A percentile compares a stretch with the other conserved stretches of the same genome.
Evolutionary conservation across 306 rosid genomes (phyloP).

Genomic region (Calophaca sinica): DNA sequence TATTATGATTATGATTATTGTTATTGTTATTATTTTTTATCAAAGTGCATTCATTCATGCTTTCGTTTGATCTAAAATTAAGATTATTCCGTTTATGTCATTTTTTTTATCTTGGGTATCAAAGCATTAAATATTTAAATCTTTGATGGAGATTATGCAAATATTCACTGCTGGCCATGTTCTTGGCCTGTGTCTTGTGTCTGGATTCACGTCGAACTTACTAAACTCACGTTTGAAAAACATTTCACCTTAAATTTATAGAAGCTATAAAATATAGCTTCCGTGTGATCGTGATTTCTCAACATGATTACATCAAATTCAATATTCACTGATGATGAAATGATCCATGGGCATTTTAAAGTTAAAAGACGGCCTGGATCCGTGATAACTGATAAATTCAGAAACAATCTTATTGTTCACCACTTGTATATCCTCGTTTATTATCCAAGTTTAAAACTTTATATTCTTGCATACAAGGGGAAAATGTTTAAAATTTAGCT

Average conservation of each 20-base stretch:
- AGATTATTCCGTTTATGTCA: constrained; percentile 37
- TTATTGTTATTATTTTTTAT: not conserved
- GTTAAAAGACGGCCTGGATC: not conserved
- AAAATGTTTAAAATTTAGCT: not conserved
- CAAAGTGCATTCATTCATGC: not conserved
- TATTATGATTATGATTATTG: too few species aligned
- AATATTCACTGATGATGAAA: too few species aligned
- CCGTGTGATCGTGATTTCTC: too few species aligned
- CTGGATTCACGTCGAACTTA: too few species aligned
- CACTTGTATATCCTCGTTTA: too few species aligned
- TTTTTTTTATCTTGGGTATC: not conserved
- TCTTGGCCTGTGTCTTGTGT: too few species aligned
- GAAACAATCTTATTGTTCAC: not conserved
- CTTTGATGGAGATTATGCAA: not conserved
- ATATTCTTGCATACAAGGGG: too few species aligned
- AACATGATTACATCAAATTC: too few species aligned
- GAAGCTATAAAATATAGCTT: too few species aligned
- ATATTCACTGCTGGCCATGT: not conserved
- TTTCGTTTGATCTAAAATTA: constrained; percentile 10
- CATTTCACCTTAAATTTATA: too few species aligned
- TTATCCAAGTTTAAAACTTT: too few species aligned
- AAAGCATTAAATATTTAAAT: not conserved
- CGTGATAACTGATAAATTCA: not conserved
- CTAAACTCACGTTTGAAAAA: too few species aligned
- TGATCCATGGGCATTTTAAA: not conserved